phyloP scores from a whole-genome alignment of 768 basidiomycete genomes.

The Pleurotus eryngii region DNA sequence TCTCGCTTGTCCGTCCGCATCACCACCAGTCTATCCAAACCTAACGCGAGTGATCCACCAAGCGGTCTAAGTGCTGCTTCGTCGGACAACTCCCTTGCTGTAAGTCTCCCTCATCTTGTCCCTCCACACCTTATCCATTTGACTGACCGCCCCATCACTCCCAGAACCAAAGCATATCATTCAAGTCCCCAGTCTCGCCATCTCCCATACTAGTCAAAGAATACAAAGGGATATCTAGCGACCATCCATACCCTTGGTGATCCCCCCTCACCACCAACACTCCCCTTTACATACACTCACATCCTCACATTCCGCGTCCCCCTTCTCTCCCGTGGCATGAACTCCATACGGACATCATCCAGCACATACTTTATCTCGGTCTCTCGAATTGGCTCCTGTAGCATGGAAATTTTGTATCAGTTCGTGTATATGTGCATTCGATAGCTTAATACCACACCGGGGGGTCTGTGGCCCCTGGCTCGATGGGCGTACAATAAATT shows the following conservation, averaged over 20 bases:
- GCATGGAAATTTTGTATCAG: too few species aligned
- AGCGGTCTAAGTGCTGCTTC: background rate
- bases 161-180: background rate
- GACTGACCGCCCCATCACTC: background rate
- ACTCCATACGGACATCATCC: too few species aligned
- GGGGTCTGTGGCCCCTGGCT: too few species aligned
- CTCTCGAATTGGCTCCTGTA: too few species aligned
- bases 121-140: background rate
- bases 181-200: background rate
- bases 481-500: too few species aligned
- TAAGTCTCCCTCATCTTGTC: background rate
- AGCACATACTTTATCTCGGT: too few species aligned
- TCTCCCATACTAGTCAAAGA: background rate
- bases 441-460: too few species aligned
- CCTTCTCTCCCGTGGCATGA: too few species aligned
- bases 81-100: background rate
- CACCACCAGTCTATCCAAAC: background rate
- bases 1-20: background rate
- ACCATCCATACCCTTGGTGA: background rate
- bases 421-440: too few species aligned
- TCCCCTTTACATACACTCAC: background rate
- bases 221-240: background rate
- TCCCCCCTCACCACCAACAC: background rate
- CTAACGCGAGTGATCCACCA: background rate
- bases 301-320: background rate